Evolutionary conservation across 2,329 filamentous ascomycete genomes (phyloP), one percentile per base, ranked within the genome.

Genomic region (Diaporthe citri): DNA sequence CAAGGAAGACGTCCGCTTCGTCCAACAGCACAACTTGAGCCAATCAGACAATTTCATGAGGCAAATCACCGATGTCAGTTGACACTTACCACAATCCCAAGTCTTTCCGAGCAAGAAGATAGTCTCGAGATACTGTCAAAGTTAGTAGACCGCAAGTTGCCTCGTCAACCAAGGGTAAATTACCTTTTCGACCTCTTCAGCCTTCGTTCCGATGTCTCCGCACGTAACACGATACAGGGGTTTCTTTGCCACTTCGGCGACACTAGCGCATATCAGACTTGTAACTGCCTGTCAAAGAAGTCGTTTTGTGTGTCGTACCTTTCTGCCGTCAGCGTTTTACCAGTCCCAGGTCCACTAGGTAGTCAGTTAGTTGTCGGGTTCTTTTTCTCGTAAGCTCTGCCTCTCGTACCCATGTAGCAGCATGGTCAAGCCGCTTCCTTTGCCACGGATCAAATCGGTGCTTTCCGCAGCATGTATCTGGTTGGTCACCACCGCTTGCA

Each of bases 171-270:
- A 12, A 20, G 20, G 28, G 3, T 13, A 10, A 1, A 22, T 1
- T 55, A 57, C 55, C 55, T 57, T 57, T 10, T 57, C 55, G 10
- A 57, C 55, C 55, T 57, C 55, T 3, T 57, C 55, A 3, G 55
- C 55, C 31, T 57, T 57, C 1, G 55, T 57, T 3, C 55, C 55
- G 6, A 57, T 57, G 4, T 57, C 55, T n/a, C 55, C 55, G 31
- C 55, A 57, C 13, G 55, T 36, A 12, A 36, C 55, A 12, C 55
- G 31, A n/a, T 57, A 57, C 10, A 57, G 55, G 1, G 55, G 55
- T 4, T 57, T 57, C 31, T 57, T 57, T n/a, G 55, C 31, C 3
- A 57, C 12, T 36, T 57, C 55, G 20, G 55, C 55, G 3, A 57
- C 17, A 13, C 55, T 57, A 10, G 4, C 6, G 20, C 10, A 36